Conservation (phyloP, 768 basidiomycete genomes). For the Kwoniella heveanensis region DNA sequence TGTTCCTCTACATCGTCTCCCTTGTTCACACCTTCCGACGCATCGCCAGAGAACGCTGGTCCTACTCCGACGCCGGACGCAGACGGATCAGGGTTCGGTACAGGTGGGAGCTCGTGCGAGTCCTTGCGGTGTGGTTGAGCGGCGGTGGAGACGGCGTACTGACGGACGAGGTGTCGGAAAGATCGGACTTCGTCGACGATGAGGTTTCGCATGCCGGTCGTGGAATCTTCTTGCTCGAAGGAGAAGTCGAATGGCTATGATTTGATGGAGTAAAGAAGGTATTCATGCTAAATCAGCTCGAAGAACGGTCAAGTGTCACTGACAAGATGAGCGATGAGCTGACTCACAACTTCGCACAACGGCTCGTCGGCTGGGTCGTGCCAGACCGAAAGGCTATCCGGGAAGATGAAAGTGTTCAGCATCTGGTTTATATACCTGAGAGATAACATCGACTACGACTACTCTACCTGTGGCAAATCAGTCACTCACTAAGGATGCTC, state of each 20-base stretch:
- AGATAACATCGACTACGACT: constrained; percentile 69
- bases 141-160: constrained; percentile 74
- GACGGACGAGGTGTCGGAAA: constrained; percentile 86
- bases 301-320: too few relatives aligned
- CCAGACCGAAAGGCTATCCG: constrained; percentile 72
- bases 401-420: too few relatives aligned
- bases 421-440: too few relatives aligned
- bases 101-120: constrained; percentile 48
- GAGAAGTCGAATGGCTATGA: constrained; percentile 89
- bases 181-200: constrained; percentile 84
- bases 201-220: constrained; percentile 94
- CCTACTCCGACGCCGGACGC: constrained; percentile 49
- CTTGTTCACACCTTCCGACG: constrained; percentile 27
- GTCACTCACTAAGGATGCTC: constrained; percentile 75
- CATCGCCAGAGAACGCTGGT: constrained; percentile 36
- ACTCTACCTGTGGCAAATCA: constrained; percentile 77
- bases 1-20: constrained; percentile 50
- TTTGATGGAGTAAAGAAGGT: background rate
- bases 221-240: constrained; percentile 94
- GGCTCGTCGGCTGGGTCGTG: constrained; percentile 97
- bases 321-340: too few relatives aligned
- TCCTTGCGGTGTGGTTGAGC: constrained; percentile 43
- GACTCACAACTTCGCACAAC: constrained; percentile 69
- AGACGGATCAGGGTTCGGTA: constrained; percentile 30
- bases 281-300: too few relatives aligned